Conservation (phyloP, 768 basidiomycete species). For the Tulasnella sp. region DNA sequence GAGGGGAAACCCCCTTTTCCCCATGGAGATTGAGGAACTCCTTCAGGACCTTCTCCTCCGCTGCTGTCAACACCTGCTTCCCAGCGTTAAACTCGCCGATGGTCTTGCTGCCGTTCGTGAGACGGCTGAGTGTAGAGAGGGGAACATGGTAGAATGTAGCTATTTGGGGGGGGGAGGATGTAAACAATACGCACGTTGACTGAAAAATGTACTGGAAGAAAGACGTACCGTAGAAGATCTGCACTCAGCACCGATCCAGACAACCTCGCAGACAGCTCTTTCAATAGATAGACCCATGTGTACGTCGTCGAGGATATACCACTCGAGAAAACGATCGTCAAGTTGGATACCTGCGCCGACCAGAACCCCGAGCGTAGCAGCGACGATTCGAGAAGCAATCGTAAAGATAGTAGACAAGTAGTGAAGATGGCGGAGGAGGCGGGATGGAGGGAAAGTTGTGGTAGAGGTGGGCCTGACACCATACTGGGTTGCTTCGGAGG, state of each 20-base stretch:
- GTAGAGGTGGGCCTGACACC: neutral
- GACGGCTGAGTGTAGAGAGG: neutral
- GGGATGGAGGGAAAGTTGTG: neutral
- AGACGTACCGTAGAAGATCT: neutral
- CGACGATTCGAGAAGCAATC: neutral
- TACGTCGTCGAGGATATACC: neutral
- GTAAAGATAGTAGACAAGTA: neutral
- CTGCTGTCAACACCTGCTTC: neutral
- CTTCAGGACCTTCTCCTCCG: neutral
- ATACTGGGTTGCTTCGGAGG: neutral
- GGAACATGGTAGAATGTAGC: neutral
- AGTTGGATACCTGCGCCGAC: neutral
- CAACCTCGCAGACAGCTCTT: neutral
- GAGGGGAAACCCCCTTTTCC: neutral
- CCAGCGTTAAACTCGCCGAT: constrained; percentile 1
- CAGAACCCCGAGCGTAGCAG: neutral
- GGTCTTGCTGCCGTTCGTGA: neutral
- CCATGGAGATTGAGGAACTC: neutral
- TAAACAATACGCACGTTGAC: neutral
- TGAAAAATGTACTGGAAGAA: neutral
- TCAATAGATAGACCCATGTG: neutral
- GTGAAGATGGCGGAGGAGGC: neutral
- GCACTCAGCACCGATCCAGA: neutral
- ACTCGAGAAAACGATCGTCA: neutral
- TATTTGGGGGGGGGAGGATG: neutral